Evolutionary conservation across 352 stramenopile species (phyloP), one percentile per base, ranked within the genome.

Genomic region (Phytophthora pisi): DNA sequence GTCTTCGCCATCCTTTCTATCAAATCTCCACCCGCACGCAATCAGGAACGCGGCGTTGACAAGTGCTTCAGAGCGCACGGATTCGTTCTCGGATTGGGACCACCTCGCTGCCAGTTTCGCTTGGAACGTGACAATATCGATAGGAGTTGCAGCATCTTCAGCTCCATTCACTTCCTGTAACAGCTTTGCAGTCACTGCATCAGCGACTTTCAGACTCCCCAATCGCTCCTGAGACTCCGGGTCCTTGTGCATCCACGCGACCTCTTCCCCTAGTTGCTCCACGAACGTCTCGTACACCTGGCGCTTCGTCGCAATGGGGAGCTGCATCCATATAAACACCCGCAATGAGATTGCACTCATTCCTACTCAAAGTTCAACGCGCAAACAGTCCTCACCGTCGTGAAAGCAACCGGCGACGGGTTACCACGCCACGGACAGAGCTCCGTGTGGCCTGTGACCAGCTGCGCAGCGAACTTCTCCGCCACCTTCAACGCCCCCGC

Each of bases 361-460:
- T n/a, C 5, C 6, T n/a, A 20, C 3, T 46, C 20, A 13, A 0
- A 16, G 3, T n/a, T 47, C 26, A 56, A 54, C n/a, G 15, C 11
- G 16, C 31, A 8, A 8, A 46, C 16, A 30, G 5, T 67, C 11
- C 66, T 75, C 57, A 92, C 83, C 60, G 69, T 76, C 8, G 72
- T 78, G 47, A 92, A 92, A 36, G 78, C 76, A 46, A 70, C 60
- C 0, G 83, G 81, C 3, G 81, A 92, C 54, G 81, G 75, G 45
- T 89, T 92, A 4, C 71, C 74, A 8, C 66, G 66, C 83, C 83
- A 92, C 10, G 81, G 81, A 80, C 83, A 92, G 31, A 83, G 57
- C 4, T 68, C 34, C 10, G 70, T 74, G 40, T 91, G 82, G 4
- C 68, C 68, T 0, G 60, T 79, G 1, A 81, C 66, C 26, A 91